Base-by-base conservation (phyloP, 768 basidiomycete genomes). In the Lentinula detonsa region DNA sequence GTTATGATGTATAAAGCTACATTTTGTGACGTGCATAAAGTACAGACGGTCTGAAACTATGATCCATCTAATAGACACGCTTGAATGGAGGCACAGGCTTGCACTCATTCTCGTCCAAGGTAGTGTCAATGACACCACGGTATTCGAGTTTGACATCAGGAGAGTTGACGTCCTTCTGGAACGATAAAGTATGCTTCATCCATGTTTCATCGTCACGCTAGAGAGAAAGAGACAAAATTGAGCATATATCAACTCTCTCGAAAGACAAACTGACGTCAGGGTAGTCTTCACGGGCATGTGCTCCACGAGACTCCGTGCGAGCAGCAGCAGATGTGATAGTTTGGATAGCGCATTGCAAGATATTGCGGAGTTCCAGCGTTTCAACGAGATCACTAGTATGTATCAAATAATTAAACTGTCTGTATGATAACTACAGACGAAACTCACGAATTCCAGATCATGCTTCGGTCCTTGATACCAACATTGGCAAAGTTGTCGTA, bases 401-500 rank as follows among this genome's bases (percentile, higher is more conserved):
- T 33, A 39, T 56, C 48, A 33, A 62, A 49, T 18, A 31, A 13
- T 33, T 16, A 28, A 4, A 13, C 15, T 39, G 23, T 23, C 23
- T n/a, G 18, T n/a, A 2, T 63, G 48, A n/a, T 7, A 40, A 55
- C 37, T n/a, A 49, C 10, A 10, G 4, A 48, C 18, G 9, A 13
- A 9, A 71, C 93, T 64, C 69, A 96, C 95, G 93, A 93, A 79
- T 98, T 98, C 97, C 96, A 99, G 75, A 98, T 97, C 95, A 98
- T 92, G 76, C 92, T 93, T 70, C 97, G 84, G 75, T 98, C 97
- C 80, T 97, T 95, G 80, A 97, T 92, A 58, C 95, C 92, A 65
- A 99, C 91, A 48, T 96, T 83, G 66, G 89, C 82, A 75, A 87
- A 98, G 70, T 84, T 92, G 70, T 89, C 85, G 82, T 95, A 95